phyloP scores from a whole-genome alignment of 179 eudicot species.

The Spinacia oleracea region DNA sequence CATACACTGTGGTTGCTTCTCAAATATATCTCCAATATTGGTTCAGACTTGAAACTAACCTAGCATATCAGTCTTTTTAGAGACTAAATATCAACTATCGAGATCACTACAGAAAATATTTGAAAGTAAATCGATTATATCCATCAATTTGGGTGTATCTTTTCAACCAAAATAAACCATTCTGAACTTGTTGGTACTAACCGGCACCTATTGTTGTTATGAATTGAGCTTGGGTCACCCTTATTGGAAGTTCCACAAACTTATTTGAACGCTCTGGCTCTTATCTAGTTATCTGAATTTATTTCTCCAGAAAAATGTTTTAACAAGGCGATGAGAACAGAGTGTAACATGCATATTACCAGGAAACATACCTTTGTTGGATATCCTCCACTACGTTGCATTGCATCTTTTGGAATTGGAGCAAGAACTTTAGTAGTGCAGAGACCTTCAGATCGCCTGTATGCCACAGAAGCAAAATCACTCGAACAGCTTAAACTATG shows the following conservation, averaged over 20 bases:
- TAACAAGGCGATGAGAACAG: not conserved
- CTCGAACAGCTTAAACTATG: not conserved
- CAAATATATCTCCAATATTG: not conserved
- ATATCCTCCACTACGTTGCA: conserved; percentile 72
- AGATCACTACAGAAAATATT: not conserved
- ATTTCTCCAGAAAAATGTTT: no score
- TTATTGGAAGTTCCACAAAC: not conserved
- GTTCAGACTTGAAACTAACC: conserved; percentile 9
- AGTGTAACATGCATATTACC: not conserved
- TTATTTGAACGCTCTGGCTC: no score
- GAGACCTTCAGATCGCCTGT: conserved; percentile 94
- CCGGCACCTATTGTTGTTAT: not conserved
- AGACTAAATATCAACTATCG: not conserved
- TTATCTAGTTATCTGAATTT: not conserved
- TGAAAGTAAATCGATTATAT: not conserved
- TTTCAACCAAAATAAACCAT: not conserved
- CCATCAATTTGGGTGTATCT: not conserved
- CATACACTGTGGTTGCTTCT: no score
- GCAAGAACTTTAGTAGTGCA: conserved; percentile 81
- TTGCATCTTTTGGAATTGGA: conserved; percentile 73
- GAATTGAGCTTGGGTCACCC: not conserved
- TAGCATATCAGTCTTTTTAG: not conserved
- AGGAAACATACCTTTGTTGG: conserved; percentile 74
- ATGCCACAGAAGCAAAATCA: conserved; percentile 24
- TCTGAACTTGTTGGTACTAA: not conserved